phyloP scores from a whole-genome alignment of 2,329 filamentous ascomycete species.

The Aspergillus sclerotialis region DNA sequence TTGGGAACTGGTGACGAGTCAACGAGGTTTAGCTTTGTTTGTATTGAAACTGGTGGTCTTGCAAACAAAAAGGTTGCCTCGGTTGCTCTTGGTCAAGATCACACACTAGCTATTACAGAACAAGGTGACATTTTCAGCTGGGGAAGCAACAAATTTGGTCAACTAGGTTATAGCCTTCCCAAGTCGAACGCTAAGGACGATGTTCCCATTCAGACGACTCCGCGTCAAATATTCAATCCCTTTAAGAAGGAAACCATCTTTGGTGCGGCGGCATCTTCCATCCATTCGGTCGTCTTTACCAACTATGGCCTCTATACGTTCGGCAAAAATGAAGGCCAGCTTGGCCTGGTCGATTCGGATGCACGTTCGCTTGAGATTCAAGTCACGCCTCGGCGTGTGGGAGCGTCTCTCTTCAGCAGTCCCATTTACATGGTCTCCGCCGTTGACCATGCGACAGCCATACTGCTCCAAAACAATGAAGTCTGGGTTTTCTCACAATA shows the following conservation, averaged over 20 bases:
- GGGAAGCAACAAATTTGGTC: constrained; percentile 80
- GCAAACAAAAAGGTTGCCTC: constrained; percentile 65
- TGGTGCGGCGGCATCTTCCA: constrained; percentile 78
- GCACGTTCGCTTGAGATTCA: constrained; percentile 86
- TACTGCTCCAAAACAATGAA: constrained; percentile 76
- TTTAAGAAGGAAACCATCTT: constrained; percentile 78
- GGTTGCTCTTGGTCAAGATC: constrained; percentile 85
- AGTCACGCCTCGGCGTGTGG: constrained; percentile 73
- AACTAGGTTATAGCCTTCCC: constrained; percentile 78
- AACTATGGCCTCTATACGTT: constrained; percentile 79
- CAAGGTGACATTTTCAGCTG: constrained; percentile 89
- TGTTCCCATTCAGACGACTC: constrained; percentile 71
- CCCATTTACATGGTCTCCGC: constrained; percentile 73
- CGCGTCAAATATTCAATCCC: constrained; percentile 83
- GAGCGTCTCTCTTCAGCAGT: constrained; percentile 69
- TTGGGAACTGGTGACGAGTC: constrained; percentile 85
- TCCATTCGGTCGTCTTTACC: constrained; percentile 88
- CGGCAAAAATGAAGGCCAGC: constrained; percentile 89
- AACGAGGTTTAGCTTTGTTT: constrained; percentile 78
- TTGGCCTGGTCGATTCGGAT: constrained; percentile 91
- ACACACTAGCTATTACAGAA: constrained; percentile 78
- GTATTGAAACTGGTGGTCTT: constrained; percentile 68
- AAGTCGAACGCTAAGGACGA: constrained; percentile 60
- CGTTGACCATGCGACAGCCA: constrained; percentile 82
- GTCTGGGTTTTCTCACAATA: constrained; percentile 95